Evolutionary conservation across 2,329 filamentous ascomycete genomes (phyloP).

Genomic region (Ceratocystis ficicola): DNA sequence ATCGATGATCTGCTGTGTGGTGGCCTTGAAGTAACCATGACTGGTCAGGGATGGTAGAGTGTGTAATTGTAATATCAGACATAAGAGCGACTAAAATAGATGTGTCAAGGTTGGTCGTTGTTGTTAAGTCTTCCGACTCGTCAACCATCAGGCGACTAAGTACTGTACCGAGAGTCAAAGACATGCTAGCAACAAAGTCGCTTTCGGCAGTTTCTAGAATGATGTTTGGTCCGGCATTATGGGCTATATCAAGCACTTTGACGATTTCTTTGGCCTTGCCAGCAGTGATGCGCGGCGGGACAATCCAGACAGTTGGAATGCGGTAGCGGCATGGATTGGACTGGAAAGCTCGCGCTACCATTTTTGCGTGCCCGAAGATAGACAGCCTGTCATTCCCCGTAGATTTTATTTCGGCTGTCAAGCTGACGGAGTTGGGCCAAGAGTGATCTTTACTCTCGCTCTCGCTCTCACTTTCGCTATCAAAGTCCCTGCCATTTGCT

Average conservation of each 20-base stretch:
- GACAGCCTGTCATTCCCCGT: neutral
- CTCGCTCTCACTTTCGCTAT: neutral
- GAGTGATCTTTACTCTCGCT: neutral
- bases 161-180: neutral
- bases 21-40: constrained; percentile 12
- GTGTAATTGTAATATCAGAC: constrained; percentile 14
- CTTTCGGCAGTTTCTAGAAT: constrained; percentile 5
- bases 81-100: constrained; percentile 9
- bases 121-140: constrained; percentile 1
- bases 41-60: neutral
- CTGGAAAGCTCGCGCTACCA: neutral
- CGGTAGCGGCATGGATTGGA: constrained; percentile 10
- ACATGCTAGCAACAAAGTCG: neutral
- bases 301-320: constrained; percentile 2
- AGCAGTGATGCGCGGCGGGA: neutral
- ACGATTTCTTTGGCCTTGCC: constrained; percentile 9
- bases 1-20: constrained; percentile 8
- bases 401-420: neutral
- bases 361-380: neutral
- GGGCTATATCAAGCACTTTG: constrained; percentile 9
- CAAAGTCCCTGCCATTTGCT: constrained; percentile 10
- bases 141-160: neutral
- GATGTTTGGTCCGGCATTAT: constrained; percentile 2
- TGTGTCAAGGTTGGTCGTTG: neutral
- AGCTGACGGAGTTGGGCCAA: neutral